A percentile compares a stretch with the other conserved stretches of the same genome.
Evolutionary conservation across 768 basidiomycete genomes (phyloP).

Genomic region (Boletus insuetus): DNA sequence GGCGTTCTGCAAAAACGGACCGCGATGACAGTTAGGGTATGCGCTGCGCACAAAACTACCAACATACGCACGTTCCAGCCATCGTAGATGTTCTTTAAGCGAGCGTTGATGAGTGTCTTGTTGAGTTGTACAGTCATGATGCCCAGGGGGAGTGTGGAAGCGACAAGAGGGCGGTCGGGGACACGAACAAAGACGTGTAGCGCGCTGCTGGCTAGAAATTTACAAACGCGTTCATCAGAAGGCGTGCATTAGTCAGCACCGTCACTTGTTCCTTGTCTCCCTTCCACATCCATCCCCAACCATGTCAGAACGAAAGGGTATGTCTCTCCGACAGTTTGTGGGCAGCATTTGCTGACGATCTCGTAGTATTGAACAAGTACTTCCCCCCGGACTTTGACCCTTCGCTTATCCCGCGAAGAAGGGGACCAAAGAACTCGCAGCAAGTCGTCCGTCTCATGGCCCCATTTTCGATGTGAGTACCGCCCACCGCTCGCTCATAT

Average conservation of each 20-base stretch:
- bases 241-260: slow-evolving; percentile 30
- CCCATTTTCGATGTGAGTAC: slow-evolving; percentile 89
- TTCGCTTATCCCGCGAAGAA: slow-evolving; percentile 88
- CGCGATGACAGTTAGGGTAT: slow-evolving; percentile 12
- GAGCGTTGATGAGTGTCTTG: slow-evolving; percentile 52
- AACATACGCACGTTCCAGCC: slow-evolving; percentile 54
- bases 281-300: slow-evolving; percentile 11
- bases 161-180: slow-evolving; percentile 9
- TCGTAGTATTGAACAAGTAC: slow-evolving; percentile 86
- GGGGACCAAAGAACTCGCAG: slow-evolving; percentile 90
- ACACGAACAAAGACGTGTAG: slow-evolving; percentile 18
- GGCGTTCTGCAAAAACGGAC: slow-evolving; percentile 46
- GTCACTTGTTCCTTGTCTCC: slow-evolving; percentile 3
- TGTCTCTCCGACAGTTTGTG: background rate
- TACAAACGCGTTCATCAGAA: slow-evolving; percentile 28
- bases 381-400: slow-evolving; percentile 99
- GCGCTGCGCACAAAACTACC: slow-evolving; percentile 5
- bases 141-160: slow-evolving; percentile 5
- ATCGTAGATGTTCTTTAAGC: slow-evolving; percentile 57
- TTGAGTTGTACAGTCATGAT: slow-evolving; percentile 73
- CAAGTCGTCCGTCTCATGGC: slow-evolving; percentile 99
- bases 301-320: slow-evolving; percentile 87
- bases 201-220: slow-evolving; percentile 30
- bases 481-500: background rate
- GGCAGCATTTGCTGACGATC: slow-evolving; percentile 4